Percentiles rank a stretch among this genome's conserved stretches.
Conservation (phyloP, 179 eudicot genomes). For the Patellifolia procumbens region DNA sequence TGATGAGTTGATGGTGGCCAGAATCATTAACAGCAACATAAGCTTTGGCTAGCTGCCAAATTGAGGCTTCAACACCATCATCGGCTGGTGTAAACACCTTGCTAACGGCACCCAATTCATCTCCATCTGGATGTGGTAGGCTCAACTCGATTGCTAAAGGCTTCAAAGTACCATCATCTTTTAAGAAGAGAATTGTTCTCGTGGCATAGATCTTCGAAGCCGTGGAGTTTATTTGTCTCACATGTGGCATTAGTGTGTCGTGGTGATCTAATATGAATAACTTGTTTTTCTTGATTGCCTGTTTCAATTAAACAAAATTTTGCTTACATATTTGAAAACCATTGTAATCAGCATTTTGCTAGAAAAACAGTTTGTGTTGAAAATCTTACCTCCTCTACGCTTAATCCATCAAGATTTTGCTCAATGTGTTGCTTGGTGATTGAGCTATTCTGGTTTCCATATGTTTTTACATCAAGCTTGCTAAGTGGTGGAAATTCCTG, state of each 20-base stretch:
- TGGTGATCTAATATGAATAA: constrained; percentile 70
- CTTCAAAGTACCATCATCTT: constrained; percentile 60
- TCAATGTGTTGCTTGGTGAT: constrained; percentile 46
- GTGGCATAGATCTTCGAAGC: constrained; percentile 64
- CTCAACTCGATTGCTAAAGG: constrained; percentile 76
- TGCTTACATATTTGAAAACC: background rate
- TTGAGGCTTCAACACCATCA: constrained; percentile 55
- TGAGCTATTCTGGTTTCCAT: constrained; percentile 53
- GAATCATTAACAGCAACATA: constrained; percentile 76
- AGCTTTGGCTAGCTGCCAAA: constrained; percentile 86
- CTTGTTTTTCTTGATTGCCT: constrained; percentile 51
- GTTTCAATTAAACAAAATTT: constrained; percentile 1
- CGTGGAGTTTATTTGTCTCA: constrained; percentile 55
- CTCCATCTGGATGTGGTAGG: constrained; percentile 57
- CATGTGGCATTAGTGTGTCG: constrained; percentile 59
- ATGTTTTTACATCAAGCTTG: constrained; percentile 52
- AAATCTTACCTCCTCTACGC: constrained; percentile 32
- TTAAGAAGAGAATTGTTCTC: constrained; percentile 63
- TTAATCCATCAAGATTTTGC: constrained; percentile 44
- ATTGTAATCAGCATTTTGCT: background rate
- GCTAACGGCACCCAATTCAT: constrained; percentile 52
- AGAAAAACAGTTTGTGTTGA: background rate
- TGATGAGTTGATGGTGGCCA: constrained; percentile 73
- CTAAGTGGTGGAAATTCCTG: constrained; percentile 74
- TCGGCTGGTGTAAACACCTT: constrained; percentile 63